These are phyloP conservation scores for Ogataea dorogensis DNA, from an alignment of 805 yeast genomes.

Conservation along the genomic window DNA sequence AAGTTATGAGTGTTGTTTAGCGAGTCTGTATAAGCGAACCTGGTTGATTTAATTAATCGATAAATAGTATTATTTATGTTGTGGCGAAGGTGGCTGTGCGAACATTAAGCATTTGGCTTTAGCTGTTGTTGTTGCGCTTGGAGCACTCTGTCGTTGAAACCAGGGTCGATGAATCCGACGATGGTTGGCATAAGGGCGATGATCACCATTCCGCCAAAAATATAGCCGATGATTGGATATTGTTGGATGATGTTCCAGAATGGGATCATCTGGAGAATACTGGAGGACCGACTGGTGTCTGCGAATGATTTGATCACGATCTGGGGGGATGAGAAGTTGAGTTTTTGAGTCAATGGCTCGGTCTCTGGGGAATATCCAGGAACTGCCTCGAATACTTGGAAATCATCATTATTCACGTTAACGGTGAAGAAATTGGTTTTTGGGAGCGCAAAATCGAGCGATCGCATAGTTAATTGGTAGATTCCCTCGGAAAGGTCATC, in stretches of 20 bases:
- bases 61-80: constrained; percentile 2
- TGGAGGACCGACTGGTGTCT: constrained; percentile 13
- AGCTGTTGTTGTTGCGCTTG: constrained; percentile 19
- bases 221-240: constrained; percentile 21
- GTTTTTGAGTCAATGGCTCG: constrained; percentile 6
- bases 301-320: constrained; percentile 18
- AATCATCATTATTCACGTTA: constrained; percentile 7
- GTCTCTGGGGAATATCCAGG: constrained; percentile 8
- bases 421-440: constrained; percentile 13
- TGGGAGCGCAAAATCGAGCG: constrained; percentile 22
- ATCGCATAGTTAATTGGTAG: constrained; percentile 18
- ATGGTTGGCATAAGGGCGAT: constrained; percentile 25
- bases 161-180: constrained; percentile 29
- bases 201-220: constrained; percentile 6
- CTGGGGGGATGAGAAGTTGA: constrained; percentile 13
- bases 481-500: constrained; percentile 10
- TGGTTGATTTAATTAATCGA: background rate
- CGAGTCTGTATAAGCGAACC: background rate
- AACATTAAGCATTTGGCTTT: background rate
- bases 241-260: constrained; percentile 18
- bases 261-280: constrained; percentile 20
- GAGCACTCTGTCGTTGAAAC: constrained; percentile 25
- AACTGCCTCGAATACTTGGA: constrained; percentile 12
- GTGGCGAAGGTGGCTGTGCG: constrained; percentile 8
- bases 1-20: background rate